Percentiles rank a stretch among this genome's conserved stretches.
phyloP scores from a whole-genome alignment of 805 yeast genomes.

The Cyberlindnera subsufficiens region DNA sequence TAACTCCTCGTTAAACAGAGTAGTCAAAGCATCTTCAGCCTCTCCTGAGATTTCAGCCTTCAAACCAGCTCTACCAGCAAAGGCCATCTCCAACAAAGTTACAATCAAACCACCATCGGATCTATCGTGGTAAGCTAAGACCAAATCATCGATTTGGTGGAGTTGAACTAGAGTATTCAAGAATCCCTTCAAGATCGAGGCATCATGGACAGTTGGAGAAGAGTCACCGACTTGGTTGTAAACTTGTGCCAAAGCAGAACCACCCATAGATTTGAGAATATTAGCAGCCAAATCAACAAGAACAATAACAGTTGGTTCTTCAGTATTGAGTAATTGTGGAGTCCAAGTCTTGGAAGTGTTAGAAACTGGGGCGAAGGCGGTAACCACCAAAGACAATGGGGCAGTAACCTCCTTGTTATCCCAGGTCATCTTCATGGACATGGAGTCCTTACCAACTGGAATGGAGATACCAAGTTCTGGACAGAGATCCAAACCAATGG shows the following conservation, averaged over 20 bases:
- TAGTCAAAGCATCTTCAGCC: slow-evolving; percentile 40
- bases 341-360: slow-evolving; percentile 94
- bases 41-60: slow-evolving; percentile 39
- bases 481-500: slow-evolving; percentile 89
- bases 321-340: slow-evolving; percentile 58
- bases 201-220: slow-evolving; percentile 78
- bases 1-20: slow-evolving; percentile 85
- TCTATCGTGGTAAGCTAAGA: slow-evolving; percentile 89
- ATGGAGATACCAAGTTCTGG: slow-evolving; percentile 87
- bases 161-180: slow-evolving; percentile 63
- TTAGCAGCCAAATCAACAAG: slow-evolving; percentile 72
- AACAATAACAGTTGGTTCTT: slow-evolving; percentile 57
- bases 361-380: slow-evolving; percentile 85
- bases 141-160: slow-evolving; percentile 53
- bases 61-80: slow-evolving; percentile 88
- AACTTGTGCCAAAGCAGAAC: slow-evolving; percentile 92
- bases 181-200: slow-evolving; percentile 58
- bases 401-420: slow-evolving; percentile 85
- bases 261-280: slow-evolving; percentile 64
- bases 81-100: slow-evolving; percentile 90
- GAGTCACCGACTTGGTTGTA: slow-evolving; percentile 79
- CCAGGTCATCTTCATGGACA: slow-evolving; percentile 99
- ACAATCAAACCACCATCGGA: slow-evolving; percentile 94
- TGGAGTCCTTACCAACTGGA: slow-evolving; percentile 98
- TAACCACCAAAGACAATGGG: slow-evolving; percentile 86